A percentile compares a stretch with the other conserved stretches of the same genome.
Evolutionary conservation across 2,329 filamentous ascomycete species (phyloP).

Genomic region (Didymella arachidicola): DNA sequence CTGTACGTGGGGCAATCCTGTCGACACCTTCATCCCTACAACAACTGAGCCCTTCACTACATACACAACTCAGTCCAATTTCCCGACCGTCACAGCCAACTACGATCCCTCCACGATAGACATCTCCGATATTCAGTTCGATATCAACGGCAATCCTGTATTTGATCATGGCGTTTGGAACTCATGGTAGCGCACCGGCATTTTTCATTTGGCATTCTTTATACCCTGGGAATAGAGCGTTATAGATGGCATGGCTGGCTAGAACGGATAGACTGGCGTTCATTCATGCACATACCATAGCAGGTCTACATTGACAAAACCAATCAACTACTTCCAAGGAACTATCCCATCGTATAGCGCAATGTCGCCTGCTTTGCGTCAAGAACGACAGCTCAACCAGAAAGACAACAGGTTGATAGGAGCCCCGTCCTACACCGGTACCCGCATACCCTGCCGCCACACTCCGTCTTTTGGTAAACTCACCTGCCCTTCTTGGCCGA

Average conservation of each 20-base stretch:
- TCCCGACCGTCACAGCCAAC: too few relatives aligned
- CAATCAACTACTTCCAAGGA: not conserved
- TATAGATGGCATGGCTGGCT: constrained; percentile 10
- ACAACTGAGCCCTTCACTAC: too few relatives aligned
- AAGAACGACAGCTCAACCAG: too few relatives aligned
- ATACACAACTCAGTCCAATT: too few relatives aligned
- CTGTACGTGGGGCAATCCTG: constrained; percentile 1
- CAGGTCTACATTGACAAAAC: constrained; percentile 1
- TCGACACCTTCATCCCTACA: not conserved
- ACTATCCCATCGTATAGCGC: too few relatives aligned
- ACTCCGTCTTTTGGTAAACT: not conserved
- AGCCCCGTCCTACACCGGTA: not conserved
- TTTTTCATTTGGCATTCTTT: constrained; percentile 1
- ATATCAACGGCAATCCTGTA: constrained; percentile 2
- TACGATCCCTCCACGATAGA: too few relatives aligned
- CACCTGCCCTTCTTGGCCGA: not conserved
- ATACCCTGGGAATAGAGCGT: constrained; percentile 2
- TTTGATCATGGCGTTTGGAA: not conserved
- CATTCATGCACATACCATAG: constrained; percentile 8
- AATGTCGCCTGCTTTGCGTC: too few relatives aligned
- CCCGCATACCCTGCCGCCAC: not conserved
- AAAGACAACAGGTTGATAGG: not conserved
- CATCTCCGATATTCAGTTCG: too few relatives aligned
- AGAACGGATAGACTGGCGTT: constrained; percentile 8
- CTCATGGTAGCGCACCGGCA: not conserved